A percentile compares a stretch with the other conserved stretches of the same genome.
These are phyloP conservation scores for Leccinum pallidistipes DNA, from an alignment of 1,284 basidiomycete genomes.

Conservation along the genomic window DNA sequence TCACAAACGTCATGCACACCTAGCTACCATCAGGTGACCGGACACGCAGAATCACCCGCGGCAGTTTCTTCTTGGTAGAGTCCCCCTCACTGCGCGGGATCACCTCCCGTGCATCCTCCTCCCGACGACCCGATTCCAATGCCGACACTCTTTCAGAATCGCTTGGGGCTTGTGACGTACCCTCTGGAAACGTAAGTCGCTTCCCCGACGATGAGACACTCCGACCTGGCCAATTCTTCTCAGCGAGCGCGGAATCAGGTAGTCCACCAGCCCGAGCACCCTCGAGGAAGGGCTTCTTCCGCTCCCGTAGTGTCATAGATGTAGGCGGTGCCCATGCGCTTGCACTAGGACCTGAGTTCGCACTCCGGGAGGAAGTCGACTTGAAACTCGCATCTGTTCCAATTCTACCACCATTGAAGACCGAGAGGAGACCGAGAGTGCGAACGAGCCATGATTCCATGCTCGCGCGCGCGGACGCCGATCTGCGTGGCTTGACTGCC, in stretches of 20 bases:
- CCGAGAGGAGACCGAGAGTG: slow-evolving; percentile 31
- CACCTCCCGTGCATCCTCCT: neutral
- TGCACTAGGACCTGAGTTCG: slow-evolving; percentile 4
- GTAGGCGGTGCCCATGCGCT: slow-evolving; percentile 24
- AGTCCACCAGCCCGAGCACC: neutral
- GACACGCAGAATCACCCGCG: slow-evolving; percentile 54
- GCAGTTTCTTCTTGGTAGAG: neutral
- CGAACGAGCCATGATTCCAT: slow-evolving; percentile 59
- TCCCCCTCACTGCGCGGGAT: neutral
- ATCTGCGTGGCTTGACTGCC: slow-evolving; percentile 60
- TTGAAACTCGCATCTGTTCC: slow-evolving; percentile 19
- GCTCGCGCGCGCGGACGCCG: slow-evolving; percentile 22
- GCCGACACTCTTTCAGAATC: neutral
- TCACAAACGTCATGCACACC: too few species aligned
- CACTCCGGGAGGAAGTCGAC: slow-evolving; percentile 23
- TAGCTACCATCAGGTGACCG: slow-evolving; percentile 33
- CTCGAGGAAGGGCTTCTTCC: slow-evolving; percentile 36
- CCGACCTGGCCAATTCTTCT: neutral
- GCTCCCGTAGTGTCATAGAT: slow-evolving; percentile 58
- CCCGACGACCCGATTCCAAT: neutral
- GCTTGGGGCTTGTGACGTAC: slow-evolving; percentile 10
- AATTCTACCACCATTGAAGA: slow-evolving; percentile 24
- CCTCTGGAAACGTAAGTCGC: slow-evolving; percentile 11
- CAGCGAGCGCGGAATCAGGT: neutral
- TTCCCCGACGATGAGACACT: slow-evolving; percentile 13